Evolutionary conservation across 2,329 filamentous ascomycete species (phyloP).

Genomic region (Allantophomopsis lycopodina): DNA sequence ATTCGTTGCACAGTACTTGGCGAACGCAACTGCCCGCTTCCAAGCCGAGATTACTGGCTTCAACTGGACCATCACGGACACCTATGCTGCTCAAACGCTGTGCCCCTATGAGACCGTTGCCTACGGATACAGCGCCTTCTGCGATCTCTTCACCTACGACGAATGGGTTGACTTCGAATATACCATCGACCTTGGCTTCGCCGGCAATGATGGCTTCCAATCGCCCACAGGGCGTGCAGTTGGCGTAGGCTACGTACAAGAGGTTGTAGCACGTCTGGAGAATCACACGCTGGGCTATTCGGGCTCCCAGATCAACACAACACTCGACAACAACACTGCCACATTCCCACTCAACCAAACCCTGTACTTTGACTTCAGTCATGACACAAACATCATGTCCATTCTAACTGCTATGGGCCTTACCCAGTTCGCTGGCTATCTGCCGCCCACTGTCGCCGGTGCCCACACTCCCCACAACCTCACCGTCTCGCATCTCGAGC

Average conservation of each 20-base stretch:
- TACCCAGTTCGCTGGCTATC: constrained; percentile 47
- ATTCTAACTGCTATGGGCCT: constrained; percentile 62
- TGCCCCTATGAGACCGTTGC: constrained; percentile 61
- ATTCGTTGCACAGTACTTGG: constrained; percentile 54
- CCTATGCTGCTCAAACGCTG: constrained; percentile 55
- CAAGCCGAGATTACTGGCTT: constrained; percentile 37
- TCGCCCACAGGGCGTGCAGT: constrained; percentile 38
- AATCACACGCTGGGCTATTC: constrained; percentile 50
- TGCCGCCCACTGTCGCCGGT: constrained; percentile 31
- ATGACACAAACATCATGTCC: constrained; percentile 61
- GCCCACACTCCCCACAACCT: constrained; percentile 47
- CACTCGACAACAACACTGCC: constrained; percentile 48
- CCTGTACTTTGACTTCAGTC: constrained; percentile 66
- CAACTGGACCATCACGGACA: constrained; percentile 50
- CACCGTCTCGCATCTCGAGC: constrained; percentile 52
- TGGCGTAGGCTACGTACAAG: constrained; percentile 62
- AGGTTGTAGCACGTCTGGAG: constrained; percentile 56
- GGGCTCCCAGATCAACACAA: constrained; percentile 51
- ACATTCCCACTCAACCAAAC: constrained; percentile 65
- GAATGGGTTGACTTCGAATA: constrained; percentile 67
- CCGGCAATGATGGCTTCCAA: constrained; percentile 27
- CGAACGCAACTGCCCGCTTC: constrained; percentile 47
- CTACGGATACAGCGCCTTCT: constrained; percentile 63
- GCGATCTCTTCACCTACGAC: constrained; percentile 58
- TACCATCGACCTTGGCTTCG: constrained; percentile 51